These are phyloP conservation scores for Herpotrichia juniperi DNA, from an alignment of 2,329 filamentous ascomycete species.

Conservation along the genomic window DNA sequence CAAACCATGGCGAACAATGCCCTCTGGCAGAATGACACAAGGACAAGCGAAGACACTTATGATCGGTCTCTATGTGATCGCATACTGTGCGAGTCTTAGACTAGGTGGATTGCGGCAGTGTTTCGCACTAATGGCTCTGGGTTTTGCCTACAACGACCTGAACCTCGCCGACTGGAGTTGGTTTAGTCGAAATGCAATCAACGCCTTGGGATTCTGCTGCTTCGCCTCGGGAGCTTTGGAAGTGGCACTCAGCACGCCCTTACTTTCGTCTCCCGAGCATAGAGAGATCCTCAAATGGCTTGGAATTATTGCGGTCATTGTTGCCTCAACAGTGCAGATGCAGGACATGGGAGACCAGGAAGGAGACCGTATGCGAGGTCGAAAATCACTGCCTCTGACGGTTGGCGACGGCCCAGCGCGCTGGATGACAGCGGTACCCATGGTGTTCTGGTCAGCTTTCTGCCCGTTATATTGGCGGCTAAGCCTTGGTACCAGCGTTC, in stretches of 20 bases:
- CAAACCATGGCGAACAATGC: constrained; percentile 41
- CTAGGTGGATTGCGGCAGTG: constrained; percentile 5
- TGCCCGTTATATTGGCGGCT: too few species aligned
- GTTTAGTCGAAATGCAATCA: constrained; percentile 32
- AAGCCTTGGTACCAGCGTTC: too few species aligned
- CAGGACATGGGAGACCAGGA: neutral
- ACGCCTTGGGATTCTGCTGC: constrained; percentile 29
- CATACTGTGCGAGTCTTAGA: constrained; percentile 10
- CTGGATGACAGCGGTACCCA: neutral
- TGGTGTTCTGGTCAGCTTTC: neutral
- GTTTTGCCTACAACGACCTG: constrained; percentile 34
- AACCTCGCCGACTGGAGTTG: constrained; percentile 27
- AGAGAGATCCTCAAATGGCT: too few species aligned
- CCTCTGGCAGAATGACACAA: constrained; percentile 21
- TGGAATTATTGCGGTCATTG: neutral
- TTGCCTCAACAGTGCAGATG: neutral
- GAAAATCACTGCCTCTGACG: neutral
- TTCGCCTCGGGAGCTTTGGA: constrained; percentile 32
- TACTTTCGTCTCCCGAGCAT: too few species aligned
- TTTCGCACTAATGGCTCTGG: constrained; percentile 23
- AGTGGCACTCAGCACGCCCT: constrained; percentile 14
- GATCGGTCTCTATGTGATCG: constrained; percentile 16
- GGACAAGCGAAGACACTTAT: constrained; percentile 16
- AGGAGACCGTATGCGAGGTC: neutral
- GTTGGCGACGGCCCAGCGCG: neutral